A percentile compares a stretch with the other conserved stretches of the same genome.
Conservation (phyloP, 108 stramenopile species). For the Nitzschia sp. region DNA sequence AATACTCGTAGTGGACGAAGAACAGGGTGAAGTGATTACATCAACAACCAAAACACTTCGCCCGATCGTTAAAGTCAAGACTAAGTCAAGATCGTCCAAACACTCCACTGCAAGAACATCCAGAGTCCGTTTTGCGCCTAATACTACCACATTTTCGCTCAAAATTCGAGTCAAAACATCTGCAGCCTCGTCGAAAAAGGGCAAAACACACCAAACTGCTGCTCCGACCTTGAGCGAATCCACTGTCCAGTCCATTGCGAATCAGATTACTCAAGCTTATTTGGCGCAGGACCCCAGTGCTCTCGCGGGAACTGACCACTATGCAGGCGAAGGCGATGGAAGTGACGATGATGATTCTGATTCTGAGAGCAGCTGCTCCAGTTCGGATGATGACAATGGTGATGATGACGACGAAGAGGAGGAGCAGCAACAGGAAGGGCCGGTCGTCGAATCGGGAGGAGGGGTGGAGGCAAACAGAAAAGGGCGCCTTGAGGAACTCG, state of each 20-base stretch:
- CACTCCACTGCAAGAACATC: not conserved
- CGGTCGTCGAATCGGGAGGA: not conserved
- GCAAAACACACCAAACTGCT: not conserved
- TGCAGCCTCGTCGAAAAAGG: slow-evolving; percentile 3
- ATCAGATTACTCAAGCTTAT: slow-evolving; percentile 29
- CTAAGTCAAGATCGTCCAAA: not conserved
- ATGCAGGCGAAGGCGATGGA: not conserved
- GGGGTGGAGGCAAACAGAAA: not conserved
- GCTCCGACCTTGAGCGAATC: slow-evolving; percentile 26
- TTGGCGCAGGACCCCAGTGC: slow-evolving; percentile 5
- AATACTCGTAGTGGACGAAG: too few relatives aligned
- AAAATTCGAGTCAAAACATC: slow-evolving; percentile 31
- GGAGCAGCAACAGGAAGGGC: not conserved
- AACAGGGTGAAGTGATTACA: not conserved
- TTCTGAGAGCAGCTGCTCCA: not conserved
- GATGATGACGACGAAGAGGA: not conserved
- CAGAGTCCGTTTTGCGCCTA: slow-evolving; percentile 21
- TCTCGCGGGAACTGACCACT: not conserved
- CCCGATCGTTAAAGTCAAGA: not conserved
- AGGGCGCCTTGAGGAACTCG: not conserved
- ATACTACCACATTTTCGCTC: slow-evolving; percentile 36
- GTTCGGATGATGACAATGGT: not conserved
- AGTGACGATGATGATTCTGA: not conserved
- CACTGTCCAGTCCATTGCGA: slow-evolving; percentile 31
- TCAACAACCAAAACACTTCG: not conserved